Evolutionary conservation across 129 eudicot genomes (phyloP), one percentile per base, ranked within the genome.

Genomic region (Escallonia herrerae): DNA sequence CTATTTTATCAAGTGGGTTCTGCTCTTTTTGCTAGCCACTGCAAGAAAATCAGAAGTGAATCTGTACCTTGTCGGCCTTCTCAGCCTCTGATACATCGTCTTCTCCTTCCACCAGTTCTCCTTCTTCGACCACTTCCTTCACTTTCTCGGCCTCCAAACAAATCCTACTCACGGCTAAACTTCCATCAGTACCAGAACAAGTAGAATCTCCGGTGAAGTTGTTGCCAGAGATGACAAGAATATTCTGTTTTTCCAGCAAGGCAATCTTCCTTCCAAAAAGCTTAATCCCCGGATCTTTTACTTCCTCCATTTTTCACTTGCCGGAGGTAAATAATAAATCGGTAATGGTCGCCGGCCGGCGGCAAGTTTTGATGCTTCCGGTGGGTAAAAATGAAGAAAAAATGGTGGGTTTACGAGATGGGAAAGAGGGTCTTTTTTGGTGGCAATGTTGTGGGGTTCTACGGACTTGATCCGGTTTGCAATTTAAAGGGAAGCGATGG

Each of bases 261-360:
- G 78, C 76, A 48, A 87, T 84, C 86, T 82, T 84, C 77, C 79
- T 77, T 48, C 97, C 97, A 39, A 91, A 91, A 62, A 91, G 61
- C 65, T 75, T 82, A 55, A 90, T 77, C 64, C 85, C 95, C 56
- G 86, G 84, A 60, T 86, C 95, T 8, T 57, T 70, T 75, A 69
- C 68, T 43, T 66, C 69, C 73, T 45, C 6, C 80, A 72, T 77
- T 41, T 78, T 55, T 40, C 45, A 62, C 12, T 11, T 40, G 33
- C 42, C 69, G 46, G 57, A 54, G 55, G 50, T 46, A 40, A 11
- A 12, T 14, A 55, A 55, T 2, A 37, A 37, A 61, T 6, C 13
- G 13, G 44, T 69, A 67, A 56, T 8, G 59, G 65, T 63, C 15
- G 44, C 62, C 37, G 75, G 64, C n/a, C 38, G 72, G 56, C 63